phyloP scores from a whole-genome alignment of 2,329 filamentous ascomycete species.

The Fusarium robinianum region DNA sequence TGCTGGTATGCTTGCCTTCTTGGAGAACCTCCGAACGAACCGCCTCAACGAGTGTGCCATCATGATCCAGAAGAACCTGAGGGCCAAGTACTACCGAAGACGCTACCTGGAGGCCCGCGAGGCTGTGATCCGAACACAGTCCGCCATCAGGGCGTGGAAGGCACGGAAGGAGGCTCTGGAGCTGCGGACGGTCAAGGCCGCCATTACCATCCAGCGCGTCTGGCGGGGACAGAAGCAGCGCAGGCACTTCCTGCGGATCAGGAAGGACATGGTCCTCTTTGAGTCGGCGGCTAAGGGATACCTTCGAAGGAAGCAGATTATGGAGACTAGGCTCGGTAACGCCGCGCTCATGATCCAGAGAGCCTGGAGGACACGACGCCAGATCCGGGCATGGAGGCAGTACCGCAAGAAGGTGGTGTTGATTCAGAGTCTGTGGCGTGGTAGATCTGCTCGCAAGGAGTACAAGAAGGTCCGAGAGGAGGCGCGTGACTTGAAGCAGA shows the following conservation, averaged over 20 bases:
- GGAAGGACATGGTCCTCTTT: conserved; percentile 83
- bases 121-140: conserved; percentile 79
- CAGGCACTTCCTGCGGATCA: conserved; percentile 76
- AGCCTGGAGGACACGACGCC: conserved; percentile 80
- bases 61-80: conserved; percentile 98
- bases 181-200: conserved; percentile 80
- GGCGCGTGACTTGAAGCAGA: conserved; percentile 97
- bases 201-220: conserved; percentile 91
- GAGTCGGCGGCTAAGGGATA: conserved; percentile 92
- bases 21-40: conserved; percentile 90
- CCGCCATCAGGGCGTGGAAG: conserved; percentile 75
- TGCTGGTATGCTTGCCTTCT: conserved; percentile 96
- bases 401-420: conserved; percentile 89
- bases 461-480: conserved; percentile 95
- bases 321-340: conserved; percentile 92
- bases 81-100: conserved; percentile 91
- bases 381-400: conserved; percentile 80
- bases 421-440: conserved; percentile 92
- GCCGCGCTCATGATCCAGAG: conserved; percentile 90
- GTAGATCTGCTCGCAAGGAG: conserved; percentile 74
- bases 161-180: conserved; percentile 80
- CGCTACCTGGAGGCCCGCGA: conserved; percentile 86
- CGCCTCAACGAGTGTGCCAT: conserved; percentile 92
- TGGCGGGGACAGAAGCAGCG: conserved; percentile 93
- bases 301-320: conserved; percentile 85